phyloP scores from a whole-genome alignment of 176 grass and related monocot species.

The Tuctoria greenei region DNA sequence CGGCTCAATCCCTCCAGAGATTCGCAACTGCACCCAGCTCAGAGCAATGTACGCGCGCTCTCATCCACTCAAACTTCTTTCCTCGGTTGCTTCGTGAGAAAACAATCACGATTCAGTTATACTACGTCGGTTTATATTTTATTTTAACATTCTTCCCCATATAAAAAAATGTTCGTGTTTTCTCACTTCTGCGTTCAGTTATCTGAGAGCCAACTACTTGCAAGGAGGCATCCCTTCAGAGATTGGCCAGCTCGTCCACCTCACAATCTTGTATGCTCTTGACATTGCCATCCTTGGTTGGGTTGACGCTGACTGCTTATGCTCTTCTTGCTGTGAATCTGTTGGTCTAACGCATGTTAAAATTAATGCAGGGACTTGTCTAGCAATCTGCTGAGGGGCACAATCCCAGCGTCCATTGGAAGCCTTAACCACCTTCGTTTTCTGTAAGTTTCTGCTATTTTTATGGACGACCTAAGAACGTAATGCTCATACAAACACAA shows the following conservation, averaged over 20 bases:
- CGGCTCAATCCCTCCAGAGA: constrained; percentile 75
- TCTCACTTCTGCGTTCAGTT: constrained; percentile 36
- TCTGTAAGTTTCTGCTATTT: constrained; percentile 49
- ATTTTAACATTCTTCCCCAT: too few species aligned
- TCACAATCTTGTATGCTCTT: constrained; percentile 77
- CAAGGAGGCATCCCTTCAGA: constrained; percentile 92
- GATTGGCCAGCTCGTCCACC: constrained; percentile 71
- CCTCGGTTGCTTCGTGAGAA: not conserved
- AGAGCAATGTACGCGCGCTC: constrained; percentile 57
- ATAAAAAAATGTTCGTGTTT: not conserved
- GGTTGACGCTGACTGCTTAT: not conserved
- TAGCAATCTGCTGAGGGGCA: constrained; percentile 76
- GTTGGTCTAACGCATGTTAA: constrained; percentile 1
- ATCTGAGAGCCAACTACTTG: constrained; percentile 89
- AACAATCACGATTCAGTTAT: not conserved
- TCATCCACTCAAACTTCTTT: not conserved
- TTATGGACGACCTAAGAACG: not conserved
- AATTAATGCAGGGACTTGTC: constrained; percentile 81
- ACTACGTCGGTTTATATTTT: too few species aligned
- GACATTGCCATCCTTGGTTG: not conserved
- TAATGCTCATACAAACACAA: not conserved
- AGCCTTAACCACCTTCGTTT: constrained; percentile 68
- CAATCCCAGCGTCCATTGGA: constrained; percentile 70
- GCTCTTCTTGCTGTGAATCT: not conserved
- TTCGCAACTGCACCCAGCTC: constrained; percentile 83